Conservation (phyloP, 2,329 filamentous ascomycete species). For the Monascus ruber region DNA sequence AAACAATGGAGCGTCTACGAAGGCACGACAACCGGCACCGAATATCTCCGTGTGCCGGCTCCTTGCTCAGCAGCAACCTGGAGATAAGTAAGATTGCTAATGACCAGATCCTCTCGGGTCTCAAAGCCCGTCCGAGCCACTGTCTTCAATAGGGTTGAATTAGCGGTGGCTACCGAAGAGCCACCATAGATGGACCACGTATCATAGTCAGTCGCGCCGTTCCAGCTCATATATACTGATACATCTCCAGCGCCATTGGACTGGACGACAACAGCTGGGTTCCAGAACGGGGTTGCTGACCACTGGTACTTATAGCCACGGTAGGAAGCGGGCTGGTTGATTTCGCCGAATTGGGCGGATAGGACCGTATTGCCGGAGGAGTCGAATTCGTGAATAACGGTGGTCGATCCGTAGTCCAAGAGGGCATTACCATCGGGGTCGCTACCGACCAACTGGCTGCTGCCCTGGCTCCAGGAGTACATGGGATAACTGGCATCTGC, state of each 20-base stretch:
- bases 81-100: slow-evolving; percentile 11
- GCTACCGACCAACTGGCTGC: slow-evolving; percentile 13
- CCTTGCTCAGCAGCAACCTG: slow-evolving; percentile 20
- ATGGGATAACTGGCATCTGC: slow-evolving; percentile 13
- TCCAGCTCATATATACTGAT: slow-evolving; percentile 28
- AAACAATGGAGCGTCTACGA: no score
- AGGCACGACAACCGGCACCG: no score
- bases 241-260: slow-evolving; percentile 8
- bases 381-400: slow-evolving; percentile 26
- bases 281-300: slow-evolving; percentile 21
- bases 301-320: slow-evolving; percentile 25
- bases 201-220: slow-evolving; percentile 26
- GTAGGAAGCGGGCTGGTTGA: slow-evolving; percentile 22
- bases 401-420: slow-evolving; percentile 24
- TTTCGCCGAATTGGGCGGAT: slow-evolving; percentile 21
- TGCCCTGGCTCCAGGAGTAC: slow-evolving; percentile 19
- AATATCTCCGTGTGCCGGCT: slow-evolving; percentile 1
- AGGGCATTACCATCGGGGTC: slow-evolving; percentile 12
- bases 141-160: slow-evolving; percentile 10
- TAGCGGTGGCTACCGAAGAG: slow-evolving; percentile 7
- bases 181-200: slow-evolving; percentile 24
- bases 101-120: slow-evolving; percentile 6
- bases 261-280: slow-evolving; percentile 12
- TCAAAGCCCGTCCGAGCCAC: slow-evolving; percentile 19
- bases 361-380: slow-evolving; percentile 18